phyloP scores from a whole-genome alignment of 371 early-diverging fungal genomes.

The Choanephora cucurbitarum region DNA sequence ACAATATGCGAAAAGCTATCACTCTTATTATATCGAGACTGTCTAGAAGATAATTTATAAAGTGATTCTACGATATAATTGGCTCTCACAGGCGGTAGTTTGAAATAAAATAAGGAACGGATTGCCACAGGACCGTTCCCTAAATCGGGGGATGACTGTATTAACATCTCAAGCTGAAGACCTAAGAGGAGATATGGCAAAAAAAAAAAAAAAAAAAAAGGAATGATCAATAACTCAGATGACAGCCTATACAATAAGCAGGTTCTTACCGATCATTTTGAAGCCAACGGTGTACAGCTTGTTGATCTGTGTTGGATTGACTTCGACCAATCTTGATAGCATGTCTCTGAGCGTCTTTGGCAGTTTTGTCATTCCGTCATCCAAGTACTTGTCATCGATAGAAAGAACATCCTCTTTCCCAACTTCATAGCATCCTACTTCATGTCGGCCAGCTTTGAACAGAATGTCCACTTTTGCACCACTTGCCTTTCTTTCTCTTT shows the following conservation, averaged over 20 bases:
- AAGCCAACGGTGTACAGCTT: constrained; percentile 8
- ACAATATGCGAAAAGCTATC: too few species aligned
- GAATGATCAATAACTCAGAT: background rate
- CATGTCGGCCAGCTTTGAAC: background rate
- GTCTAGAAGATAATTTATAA: too few species aligned
- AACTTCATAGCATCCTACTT: constrained; percentile 16
- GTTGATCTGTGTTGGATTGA: constrained; percentile 4
- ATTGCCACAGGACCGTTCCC: too few species aligned
- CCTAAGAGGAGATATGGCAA: background rate
- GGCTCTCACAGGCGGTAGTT: too few species aligned
- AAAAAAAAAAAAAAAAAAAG: too few species aligned
- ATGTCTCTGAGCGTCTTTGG: constrained; percentile 18
- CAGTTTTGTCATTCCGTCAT: constrained; percentile 11
- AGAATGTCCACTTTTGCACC: constrained; percentile 13
- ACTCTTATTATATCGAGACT: too few species aligned
- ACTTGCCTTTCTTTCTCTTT: constrained; percentile 10
- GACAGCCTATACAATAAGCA: background rate
- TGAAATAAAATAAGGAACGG: too few species aligned
- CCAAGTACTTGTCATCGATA: constrained; percentile 16
- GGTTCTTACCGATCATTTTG: constrained; percentile 15
- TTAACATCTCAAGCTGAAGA: background rate
- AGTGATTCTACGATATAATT: too few species aligned
- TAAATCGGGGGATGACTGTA: too few species aligned
- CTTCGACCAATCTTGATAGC: background rate
- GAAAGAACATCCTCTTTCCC: constrained; percentile 2